Base-by-base conservation (phyloP, 2,329 filamentous ascomycete species). In the Fusarium haematococcum region DNA sequence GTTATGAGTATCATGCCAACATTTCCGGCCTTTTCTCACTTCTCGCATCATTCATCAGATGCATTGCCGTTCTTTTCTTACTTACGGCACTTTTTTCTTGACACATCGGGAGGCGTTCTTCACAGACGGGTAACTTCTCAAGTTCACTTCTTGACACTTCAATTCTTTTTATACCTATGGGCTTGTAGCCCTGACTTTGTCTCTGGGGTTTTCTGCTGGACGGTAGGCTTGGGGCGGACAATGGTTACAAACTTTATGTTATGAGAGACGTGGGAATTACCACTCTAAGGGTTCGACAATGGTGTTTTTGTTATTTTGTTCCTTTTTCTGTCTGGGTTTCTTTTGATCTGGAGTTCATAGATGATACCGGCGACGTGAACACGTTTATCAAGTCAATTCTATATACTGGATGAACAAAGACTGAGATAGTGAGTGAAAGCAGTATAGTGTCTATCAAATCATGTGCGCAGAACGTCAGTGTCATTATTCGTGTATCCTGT, bases 311-410 rank as follows among this genome's bases (percentile, higher is more conserved):
- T 56, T 43, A 9, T 57, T 60, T 48, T 59, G 54, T 70, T 52
- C 70, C 58, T 52, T 54, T 52, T 52, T 57, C 20, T 56, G 39
- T 27, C 56, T 43, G 45, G 72, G 58, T 69, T 64, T 32, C 10
- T 32, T 52, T 57, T 20, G 33, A 45, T 18, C 45, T 62, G 76
- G 76, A 73, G 66, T 75, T 69, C 69, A 58, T 78, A 78, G 76
- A 78, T 71, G 68, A 78, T 75, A 77, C 65, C 73, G 76, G 76
- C 76, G 65, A 78, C 76, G 73, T 74, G 68, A 65, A 73, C 64
- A 75, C 69, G 48, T 73, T 75, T 57, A 60, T 60, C 25, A 64
- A 57, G 56, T 75, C 69, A 66, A 67, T 52, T 30, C 48, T 52
- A 52, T 74, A 74, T 74, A 70, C 37, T 73, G 58, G 39, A 65